Evolutionary conservation across 2,329 filamentous ascomycete species (phyloP).

Genomic region (Amylocarpus encephaloides): DNA sequence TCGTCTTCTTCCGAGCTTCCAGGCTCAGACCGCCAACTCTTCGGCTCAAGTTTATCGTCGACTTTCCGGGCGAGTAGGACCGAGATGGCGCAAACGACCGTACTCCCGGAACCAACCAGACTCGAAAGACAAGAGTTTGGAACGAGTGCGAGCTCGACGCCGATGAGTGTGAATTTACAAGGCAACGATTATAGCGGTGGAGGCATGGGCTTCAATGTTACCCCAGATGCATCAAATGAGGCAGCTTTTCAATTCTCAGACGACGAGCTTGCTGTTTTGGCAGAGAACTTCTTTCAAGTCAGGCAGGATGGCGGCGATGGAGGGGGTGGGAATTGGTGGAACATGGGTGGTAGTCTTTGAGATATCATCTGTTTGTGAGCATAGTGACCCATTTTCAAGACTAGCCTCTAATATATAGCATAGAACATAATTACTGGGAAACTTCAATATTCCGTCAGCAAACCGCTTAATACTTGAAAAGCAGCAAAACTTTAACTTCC

Average conservation of each 20-base stretch:
- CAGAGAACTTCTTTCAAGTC: constrained; percentile 42
- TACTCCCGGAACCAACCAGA: constrained; percentile 38
- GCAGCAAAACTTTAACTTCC: no score
- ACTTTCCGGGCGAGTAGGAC: constrained; percentile 24
- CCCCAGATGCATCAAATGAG: not conserved
- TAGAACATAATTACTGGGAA: no score
- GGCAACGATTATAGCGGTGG: not conserved
- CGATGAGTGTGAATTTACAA: constrained; percentile 16
- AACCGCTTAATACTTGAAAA: no score
- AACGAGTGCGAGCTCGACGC: constrained; percentile 16
- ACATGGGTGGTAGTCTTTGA: constrained; percentile 18
- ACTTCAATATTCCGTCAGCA: no score
- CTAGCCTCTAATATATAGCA: no score
- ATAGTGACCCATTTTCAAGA: not conserved
- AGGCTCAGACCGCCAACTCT: constrained; percentile 34
- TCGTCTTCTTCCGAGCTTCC: constrained; percentile 36
- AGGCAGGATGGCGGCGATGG: constrained; percentile 24
- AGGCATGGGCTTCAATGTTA: not conserved
- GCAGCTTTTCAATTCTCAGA: constrained; percentile 28
- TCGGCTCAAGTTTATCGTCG: constrained; percentile 36
- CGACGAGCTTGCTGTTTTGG: constrained; percentile 40
- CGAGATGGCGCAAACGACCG: constrained; percentile 38
- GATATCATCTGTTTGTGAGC: not conserved
- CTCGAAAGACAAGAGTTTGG: constrained; percentile 30
- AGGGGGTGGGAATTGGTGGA: constrained; percentile 27